Percentiles rank a stretch among this genome's conserved stretches.
Evolutionary conservation across 1,139 yeast genomes (phyloP).

Genomic region (Saccharomycopsis hybrid): DNA sequence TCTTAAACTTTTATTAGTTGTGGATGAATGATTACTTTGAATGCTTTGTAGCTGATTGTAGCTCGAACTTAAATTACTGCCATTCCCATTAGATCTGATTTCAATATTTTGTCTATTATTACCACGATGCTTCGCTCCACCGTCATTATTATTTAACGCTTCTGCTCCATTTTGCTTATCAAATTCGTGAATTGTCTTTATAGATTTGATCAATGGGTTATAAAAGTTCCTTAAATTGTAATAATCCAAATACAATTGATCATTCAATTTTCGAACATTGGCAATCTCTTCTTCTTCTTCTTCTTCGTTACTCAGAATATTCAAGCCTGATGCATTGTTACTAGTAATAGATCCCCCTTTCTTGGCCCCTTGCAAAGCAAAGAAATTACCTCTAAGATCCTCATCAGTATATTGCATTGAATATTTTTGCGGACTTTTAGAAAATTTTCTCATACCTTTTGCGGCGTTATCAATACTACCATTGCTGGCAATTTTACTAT

Average conservation of each 20-base stretch:
- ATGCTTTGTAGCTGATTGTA: conserved; percentile 11
- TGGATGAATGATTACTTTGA: conserved; percentile 3
- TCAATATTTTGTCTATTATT: background rate
- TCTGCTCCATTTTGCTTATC: background rate
- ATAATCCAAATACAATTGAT: conserved; percentile 18
- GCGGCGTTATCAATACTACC: background rate
- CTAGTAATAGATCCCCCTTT: background rate
- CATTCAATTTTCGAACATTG: conserved; percentile 18
- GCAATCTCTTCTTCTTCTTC: background rate
- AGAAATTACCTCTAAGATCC: background rate
- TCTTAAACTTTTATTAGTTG: conserved; percentile 9
- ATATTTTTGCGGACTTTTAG: background rate
- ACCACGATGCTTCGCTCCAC: background rate
- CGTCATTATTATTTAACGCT: conserved; percentile 4
- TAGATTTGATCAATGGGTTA: conserved; percentile 16
- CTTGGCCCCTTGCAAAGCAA: conserved; percentile 3
- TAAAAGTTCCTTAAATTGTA: conserved; percentile 16
- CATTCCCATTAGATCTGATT: background rate
- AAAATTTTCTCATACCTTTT: background rate
- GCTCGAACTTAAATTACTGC: conserved; percentile 2
- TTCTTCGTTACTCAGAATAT: background rate
- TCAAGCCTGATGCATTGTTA: background rate
- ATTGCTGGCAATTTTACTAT: background rate
- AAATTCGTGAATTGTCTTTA: conserved; percentile 7
- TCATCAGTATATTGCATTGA: no score